A percentile compares a stretch with the other conserved stretches of the same genome.
Evolutionary conservation across 2,329 filamentous ascomycete genomes (phyloP).

Genomic region (Teratosphaeria epicoccoides): DNA sequence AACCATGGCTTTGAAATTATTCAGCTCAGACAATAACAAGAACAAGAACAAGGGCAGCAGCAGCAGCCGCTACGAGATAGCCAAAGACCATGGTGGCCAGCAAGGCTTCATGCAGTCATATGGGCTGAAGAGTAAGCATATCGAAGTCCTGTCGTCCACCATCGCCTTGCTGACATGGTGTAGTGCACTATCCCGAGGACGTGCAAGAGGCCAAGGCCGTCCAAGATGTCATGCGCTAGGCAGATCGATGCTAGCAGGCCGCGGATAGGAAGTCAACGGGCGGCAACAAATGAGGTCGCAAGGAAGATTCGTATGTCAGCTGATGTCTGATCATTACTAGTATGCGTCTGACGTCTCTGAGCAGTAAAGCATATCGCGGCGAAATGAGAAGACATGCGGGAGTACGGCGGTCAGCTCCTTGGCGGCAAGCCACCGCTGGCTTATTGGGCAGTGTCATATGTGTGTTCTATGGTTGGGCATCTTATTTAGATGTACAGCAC

Average conservation of each 20-base stretch:
- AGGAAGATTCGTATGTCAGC: no score
- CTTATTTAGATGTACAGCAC: neutral
- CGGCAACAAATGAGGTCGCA: neutral
- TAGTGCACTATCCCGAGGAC: neutral
- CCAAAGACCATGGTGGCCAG: neutral
- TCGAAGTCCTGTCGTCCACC: neutral
- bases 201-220: neutral
- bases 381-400: no score
- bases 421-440: no score
- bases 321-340: neutral
- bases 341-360: neutral
- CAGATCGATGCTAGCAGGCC: neutral
- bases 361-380: neutral
- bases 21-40: neutral
- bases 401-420: no score
- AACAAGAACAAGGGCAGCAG: neutral
- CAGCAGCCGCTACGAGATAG: neutral
- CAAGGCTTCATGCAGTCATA: neutral
- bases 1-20: neutral
- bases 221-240: neutral
- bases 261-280: neutral
- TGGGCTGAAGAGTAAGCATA: neutral
- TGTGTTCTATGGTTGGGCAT: neutral
- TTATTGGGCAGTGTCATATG: neutral
- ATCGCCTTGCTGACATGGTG: neutral